Evolutionary conservation across 495 filamentous ascomycete species (phyloP).

Genomic region (Xylaria acuta): DNA sequence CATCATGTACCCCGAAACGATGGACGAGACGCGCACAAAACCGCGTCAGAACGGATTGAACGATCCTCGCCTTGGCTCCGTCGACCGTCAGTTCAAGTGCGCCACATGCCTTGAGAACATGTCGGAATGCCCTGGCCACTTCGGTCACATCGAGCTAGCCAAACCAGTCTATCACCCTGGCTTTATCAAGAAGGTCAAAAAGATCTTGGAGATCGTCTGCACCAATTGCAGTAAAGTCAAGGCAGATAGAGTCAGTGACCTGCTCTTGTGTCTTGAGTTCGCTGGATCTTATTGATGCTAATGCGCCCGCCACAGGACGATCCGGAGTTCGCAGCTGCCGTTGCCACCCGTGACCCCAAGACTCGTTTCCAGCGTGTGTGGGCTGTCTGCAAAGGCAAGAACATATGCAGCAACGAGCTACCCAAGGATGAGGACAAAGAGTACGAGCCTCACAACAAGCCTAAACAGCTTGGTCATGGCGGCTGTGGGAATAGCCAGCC

Average conservation of each 20-base stretch:
- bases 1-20: conserved; percentile 95
- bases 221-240: conserved; percentile 97
- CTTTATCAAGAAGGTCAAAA: conserved; percentile 97
- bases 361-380: conserved; percentile 88
- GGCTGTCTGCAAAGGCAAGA: conserved; percentile 85
- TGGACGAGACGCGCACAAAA: conserved; percentile 90
- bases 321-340: conserved; percentile 78
- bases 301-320: conserved; percentile 74
- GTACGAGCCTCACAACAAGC: conserved; percentile 59
- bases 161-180: conserved; percentile 94
- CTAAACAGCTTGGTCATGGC: conserved; percentile 65
- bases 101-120: conserved; percentile 93
- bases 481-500: conserved; percentile 94
- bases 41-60: conserved; percentile 90
- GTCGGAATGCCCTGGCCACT: conserved; percentile 95
- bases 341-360: conserved; percentile 88
- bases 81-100: conserved; percentile 92
- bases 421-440: conserved; percentile 64
- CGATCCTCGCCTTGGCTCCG: conserved; percentile 91
- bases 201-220: conserved; percentile 95
- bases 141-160: conserved; percentile 96
- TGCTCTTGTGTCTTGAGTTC: conserved; percentile 49
- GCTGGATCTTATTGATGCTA: conserved; percentile 64
- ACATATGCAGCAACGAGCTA: conserved; percentile 77
- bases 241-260: conserved; percentile 90